Percentiles rank a stretch among this genome's conserved stretches.
Evolutionary conservation across 2,329 filamentous ascomycete species (phyloP).

Genomic region (Fusarium pseudocircinatum): DNA sequence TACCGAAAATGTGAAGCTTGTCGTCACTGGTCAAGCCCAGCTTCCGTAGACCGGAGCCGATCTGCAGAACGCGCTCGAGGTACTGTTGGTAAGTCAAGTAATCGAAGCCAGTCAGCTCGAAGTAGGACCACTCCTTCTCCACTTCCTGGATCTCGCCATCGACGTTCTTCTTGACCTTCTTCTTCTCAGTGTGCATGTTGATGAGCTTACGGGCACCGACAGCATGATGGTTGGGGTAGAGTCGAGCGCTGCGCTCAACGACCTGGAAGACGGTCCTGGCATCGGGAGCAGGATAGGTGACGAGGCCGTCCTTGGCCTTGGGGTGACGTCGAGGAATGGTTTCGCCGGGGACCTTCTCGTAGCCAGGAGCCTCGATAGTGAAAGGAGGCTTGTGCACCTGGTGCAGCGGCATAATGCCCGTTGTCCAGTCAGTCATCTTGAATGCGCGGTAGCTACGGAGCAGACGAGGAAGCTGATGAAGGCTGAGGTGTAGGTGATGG

Average conservation of each 20-base stretch:
- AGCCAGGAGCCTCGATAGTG: constrained; percentile 76
- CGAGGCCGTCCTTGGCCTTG: constrained; percentile 75
- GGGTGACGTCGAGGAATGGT: constrained; percentile 83
- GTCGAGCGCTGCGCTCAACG: constrained; percentile 72
- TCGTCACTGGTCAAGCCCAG: constrained; percentile 75
- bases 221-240: constrained; percentile 70
- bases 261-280: constrained; percentile 84
- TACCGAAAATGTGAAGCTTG: constrained; percentile 82
- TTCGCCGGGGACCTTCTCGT: constrained; percentile 77
- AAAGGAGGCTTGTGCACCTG: constrained; percentile 77
- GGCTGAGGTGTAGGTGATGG: neutral
- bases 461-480: constrained; percentile 3
- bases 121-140: constrained; percentile 92
- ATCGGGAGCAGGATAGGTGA: constrained; percentile 71
- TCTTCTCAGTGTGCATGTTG: constrained; percentile 82
- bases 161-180: constrained; percentile 88
- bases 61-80: constrained; percentile 71
- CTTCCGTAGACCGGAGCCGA: constrained; percentile 78
- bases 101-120: constrained; percentile 80
- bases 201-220: constrained; percentile 79
- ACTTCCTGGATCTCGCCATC: constrained; percentile 82
- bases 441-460: constrained; percentile 24
- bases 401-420: constrained; percentile 61
- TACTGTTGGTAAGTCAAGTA: constrained; percentile 86
- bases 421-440: constrained; percentile 49